Percentiles rank a stretch among this genome's conserved stretches.
These are phyloP conservation scores for Podospora pseudocomata DNA, from an alignment of 495 filamentous ascomycete species.

Conservation along the genomic window DNA sequence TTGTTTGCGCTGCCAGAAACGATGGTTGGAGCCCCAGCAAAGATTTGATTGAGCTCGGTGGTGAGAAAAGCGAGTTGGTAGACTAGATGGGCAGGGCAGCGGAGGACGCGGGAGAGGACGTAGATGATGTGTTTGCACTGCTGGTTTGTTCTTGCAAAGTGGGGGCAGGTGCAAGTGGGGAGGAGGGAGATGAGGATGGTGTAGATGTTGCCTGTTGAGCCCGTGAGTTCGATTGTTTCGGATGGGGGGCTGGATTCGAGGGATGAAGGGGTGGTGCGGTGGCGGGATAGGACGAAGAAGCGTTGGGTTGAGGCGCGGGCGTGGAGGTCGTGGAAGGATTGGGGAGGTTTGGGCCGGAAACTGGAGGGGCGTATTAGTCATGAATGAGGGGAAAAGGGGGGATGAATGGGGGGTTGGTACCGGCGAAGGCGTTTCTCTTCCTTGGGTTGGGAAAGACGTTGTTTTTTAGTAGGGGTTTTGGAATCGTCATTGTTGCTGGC, in stretches of 20 bases:
- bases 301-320: constrained; percentile 40
- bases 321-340: constrained; percentile 36
- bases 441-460: not conserved
- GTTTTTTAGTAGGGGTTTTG: not conserved
- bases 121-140: constrained; percentile 64
- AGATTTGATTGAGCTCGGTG: constrained; percentile 61
- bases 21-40: constrained; percentile 48
- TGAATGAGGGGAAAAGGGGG: constrained; percentile 32
- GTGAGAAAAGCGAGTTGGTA: constrained; percentile 74
- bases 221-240: constrained; percentile 62
- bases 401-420: constrained; percentile 36
- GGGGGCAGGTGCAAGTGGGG: constrained; percentile 67
- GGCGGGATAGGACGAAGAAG: constrained; percentile 42
- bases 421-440: constrained; percentile 15
- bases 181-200: constrained; percentile 46
- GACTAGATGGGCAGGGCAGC: constrained; percentile 56
- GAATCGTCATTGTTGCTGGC: not conserved
- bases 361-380: constrained; percentile 17
- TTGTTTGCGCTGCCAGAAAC: constrained; percentile 20
- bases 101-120: constrained; percentile 63
- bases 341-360: constrained; percentile 35
- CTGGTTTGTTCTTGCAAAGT: constrained; percentile 50
- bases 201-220: constrained; percentile 76
- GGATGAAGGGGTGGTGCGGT: constrained; percentile 24
- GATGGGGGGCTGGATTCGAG: constrained; percentile 22